Conservation (phyloP, 129 eudicot species). For the Tagetes erecta region DNA sequence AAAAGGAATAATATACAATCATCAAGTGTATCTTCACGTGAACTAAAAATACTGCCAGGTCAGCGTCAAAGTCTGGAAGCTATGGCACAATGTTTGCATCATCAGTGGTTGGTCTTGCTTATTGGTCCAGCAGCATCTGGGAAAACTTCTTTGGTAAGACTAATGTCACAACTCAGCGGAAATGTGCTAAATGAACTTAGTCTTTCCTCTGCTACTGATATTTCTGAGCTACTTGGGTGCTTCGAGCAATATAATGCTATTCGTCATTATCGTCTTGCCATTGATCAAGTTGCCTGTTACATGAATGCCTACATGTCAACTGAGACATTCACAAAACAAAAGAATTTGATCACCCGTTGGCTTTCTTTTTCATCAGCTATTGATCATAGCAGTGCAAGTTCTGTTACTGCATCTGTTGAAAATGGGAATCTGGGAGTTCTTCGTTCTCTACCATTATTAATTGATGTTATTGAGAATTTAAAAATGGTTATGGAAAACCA, state of each 20-base stretch:
- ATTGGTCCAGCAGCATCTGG: constrained; percentile 95
- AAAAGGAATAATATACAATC: constrained; percentile 53
- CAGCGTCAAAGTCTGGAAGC: constrained; percentile 74
- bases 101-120: constrained; percentile 83
- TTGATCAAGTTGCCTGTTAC: constrained; percentile 65
- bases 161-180: constrained; percentile 79
- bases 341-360: constrained; percentile 54
- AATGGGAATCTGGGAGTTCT: constrained; percentile 38
- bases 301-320: constrained; percentile 63
- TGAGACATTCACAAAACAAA: constrained; percentile 37
- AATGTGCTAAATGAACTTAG: constrained; percentile 79
- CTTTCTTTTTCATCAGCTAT: constrained; percentile 55
- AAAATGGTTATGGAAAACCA: constrained; percentile 37
- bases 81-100: constrained; percentile 64
- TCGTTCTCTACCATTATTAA: constrained; percentile 41
- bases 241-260: constrained; percentile 91
- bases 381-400: constrained; percentile 36
- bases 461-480: constrained; percentile 57
- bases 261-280: constrained; percentile 65
- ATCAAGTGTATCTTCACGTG: constrained; percentile 32
- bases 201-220: constrained; percentile 92
- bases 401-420: constrained; percentile 37
- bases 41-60: constrained; percentile 71
- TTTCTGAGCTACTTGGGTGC: constrained; percentile 90
- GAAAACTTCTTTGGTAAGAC: constrained; percentile 81